phyloP scores from a whole-genome alignment of 495 filamentous ascomycete genomes.

The Tuber magnatum region DNA sequence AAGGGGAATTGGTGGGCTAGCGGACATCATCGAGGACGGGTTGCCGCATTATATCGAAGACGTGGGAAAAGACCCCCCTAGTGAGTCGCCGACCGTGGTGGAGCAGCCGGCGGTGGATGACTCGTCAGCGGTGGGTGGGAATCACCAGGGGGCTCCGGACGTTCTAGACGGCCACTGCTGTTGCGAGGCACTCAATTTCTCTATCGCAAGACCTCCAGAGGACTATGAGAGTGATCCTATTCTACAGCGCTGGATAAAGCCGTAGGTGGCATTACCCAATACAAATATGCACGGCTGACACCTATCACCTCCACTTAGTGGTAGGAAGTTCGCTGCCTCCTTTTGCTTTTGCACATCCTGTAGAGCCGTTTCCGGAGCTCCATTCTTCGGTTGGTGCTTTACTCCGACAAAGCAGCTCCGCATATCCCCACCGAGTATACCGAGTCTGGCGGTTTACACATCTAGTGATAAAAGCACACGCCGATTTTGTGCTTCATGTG shows the following conservation, averaged over 20 bases:
- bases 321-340: slow-evolving; percentile 16
- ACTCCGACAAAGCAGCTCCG: slow-evolving; percentile 9
- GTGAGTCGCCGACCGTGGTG: neutral
- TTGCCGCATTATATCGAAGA: slow-evolving; percentile 3
- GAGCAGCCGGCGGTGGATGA: neutral
- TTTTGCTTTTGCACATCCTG: slow-evolving; percentile 32
- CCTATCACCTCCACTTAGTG: neutral
- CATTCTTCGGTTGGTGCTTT: slow-evolving; percentile 26
- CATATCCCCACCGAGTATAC: neutral
- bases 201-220: slow-evolving; percentile 5
- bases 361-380: slow-evolving; percentile 19
- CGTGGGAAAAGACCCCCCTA: neutral
- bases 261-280: slow-evolving; percentile 4
- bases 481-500: slow-evolving; percentile 14
- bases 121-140: neutral
- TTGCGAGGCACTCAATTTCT: slow-evolving; percentile 11
- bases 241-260: slow-evolving; percentile 17
- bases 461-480: slow-evolving; percentile 5
- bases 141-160: neutral
- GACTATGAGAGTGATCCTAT: slow-evolving; percentile 2
- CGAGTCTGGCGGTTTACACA: slow-evolving; percentile 3
- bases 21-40: slow-evolving; percentile 12
- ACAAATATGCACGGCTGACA: neutral
- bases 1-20: neutral
- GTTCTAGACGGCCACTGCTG: slow-evolving; percentile 8